Percentiles rank a stretch among this genome's conserved stretches.
phyloP scores from a whole-genome alignment of 2,329 filamentous ascomycete genomes.

The Epichloe festucae region DNA sequence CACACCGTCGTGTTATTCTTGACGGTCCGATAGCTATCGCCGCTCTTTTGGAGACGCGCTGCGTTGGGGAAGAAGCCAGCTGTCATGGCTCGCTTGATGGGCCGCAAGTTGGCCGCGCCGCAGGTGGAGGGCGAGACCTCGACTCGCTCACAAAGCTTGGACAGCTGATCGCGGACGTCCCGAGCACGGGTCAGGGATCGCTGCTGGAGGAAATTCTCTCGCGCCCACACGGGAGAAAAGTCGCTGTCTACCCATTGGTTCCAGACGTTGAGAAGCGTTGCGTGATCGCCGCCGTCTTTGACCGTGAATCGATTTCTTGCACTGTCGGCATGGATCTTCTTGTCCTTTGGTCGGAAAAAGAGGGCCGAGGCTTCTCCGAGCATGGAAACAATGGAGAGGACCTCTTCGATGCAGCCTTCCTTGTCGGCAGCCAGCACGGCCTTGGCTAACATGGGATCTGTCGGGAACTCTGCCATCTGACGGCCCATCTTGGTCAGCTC shows the following conservation, averaged over 20 bases:
- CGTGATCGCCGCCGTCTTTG: conserved; percentile 81
- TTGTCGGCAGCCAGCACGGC: conserved; percentile 79
- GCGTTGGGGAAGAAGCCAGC: conserved; percentile 93
- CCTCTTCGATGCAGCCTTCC: conserved; percentile 85
- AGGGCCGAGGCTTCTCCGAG: conserved; percentile 76
- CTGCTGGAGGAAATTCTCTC: conserved; percentile 90
- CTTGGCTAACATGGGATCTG: conserved; percentile 83
- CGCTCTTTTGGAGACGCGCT: conserved; percentile 67
- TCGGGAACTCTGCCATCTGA: conserved; percentile 91
- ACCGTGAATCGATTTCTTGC: conserved; percentile 80
- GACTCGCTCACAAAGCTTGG: conserved; percentile 84
- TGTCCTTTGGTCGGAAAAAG: conserved; percentile 93
- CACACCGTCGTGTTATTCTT: conserved; percentile 83
- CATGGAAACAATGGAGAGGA: conserved; percentile 90
- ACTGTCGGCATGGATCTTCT: conserved; percentile 90
- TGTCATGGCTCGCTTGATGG: conserved; percentile 78
- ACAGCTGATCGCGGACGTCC: conserved; percentile 84
- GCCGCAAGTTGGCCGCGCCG: conserved; percentile 55
- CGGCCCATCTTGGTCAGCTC: conserved; percentile 82
- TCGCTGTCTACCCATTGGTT: conserved; percentile 92
- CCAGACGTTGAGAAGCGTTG: conserved; percentile 84
- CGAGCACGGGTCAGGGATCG: conserved; percentile 77
- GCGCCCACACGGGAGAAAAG: conserved; percentile 75
- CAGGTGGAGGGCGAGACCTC: conserved; percentile 63
- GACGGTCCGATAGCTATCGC: conserved; percentile 80